phyloP scores from a whole-genome alignment of 768 basidiomycete species.

The Panaeolus papilionaceus region DNA sequence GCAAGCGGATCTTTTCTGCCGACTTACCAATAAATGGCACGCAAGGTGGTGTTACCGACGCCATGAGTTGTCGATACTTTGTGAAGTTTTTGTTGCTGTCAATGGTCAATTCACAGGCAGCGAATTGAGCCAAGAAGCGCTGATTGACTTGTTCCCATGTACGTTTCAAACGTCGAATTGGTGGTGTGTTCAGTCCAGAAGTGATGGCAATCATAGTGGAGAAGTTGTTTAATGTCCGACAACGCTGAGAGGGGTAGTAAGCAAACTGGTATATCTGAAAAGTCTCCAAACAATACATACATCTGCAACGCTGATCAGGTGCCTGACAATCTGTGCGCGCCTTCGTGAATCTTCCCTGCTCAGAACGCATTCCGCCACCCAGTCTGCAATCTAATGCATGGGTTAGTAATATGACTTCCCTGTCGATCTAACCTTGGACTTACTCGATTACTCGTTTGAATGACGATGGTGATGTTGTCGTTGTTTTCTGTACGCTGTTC shows the following conservation, averaged over 20 bases:
- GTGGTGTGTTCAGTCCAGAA: constrained; percentile 92
- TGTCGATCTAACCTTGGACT: constrained; percentile 26
- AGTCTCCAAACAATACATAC: constrained; percentile 51
- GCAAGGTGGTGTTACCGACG: constrained; percentile 87
- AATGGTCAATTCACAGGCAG: constrained; percentile 86
- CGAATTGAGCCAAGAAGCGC: constrained; percentile 75
- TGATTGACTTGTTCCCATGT: constrained; percentile 91
- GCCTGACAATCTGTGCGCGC: constrained; percentile 83
- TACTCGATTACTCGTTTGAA: constrained; percentile 88
- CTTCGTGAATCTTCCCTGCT: constrained; percentile 81
- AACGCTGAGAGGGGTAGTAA: constrained; percentile 62
- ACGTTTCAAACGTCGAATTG: constrained; percentile 89
- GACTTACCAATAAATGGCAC: constrained; percentile 93
- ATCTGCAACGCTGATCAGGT: constrained; percentile 91
- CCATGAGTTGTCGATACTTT: constrained; percentile 86
- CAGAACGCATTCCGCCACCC: constrained; percentile 90
- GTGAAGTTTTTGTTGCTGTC: constrained; percentile 94
- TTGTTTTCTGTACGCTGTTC: constrained; percentile 75
- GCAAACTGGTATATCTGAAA: constrained; percentile 10
- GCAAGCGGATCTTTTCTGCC: constrained; percentile 5
- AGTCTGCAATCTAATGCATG: constrained; percentile 77
- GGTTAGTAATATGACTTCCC: neutral
- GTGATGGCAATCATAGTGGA: constrained; percentile 97
- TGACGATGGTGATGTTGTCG: constrained; percentile 88
- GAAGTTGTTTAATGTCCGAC: constrained; percentile 89